phyloP scores from a whole-genome alignment of 352 stramenopile species.

The Phytophthora nicotianae region DNA sequence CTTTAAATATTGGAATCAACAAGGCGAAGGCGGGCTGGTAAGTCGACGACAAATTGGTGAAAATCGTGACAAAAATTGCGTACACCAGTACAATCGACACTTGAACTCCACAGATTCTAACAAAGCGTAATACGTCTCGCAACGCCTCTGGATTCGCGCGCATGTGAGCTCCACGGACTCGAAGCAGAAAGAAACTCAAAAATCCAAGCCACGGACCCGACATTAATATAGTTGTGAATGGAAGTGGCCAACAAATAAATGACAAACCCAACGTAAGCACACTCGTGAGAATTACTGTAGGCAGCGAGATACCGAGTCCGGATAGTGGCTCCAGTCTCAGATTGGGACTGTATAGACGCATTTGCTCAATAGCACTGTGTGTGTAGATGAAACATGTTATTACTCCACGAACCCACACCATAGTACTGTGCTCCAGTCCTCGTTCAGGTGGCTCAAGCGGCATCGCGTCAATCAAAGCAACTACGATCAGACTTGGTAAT shows the following conservation, averaged over 20 bases:
- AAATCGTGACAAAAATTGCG: slow-evolving; percentile 13
- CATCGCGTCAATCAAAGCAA: slow-evolving; percentile 23
- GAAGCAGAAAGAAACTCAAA: slow-evolving; percentile 16
- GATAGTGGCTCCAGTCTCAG: slow-evolving; percentile 7
- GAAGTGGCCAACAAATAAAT: slow-evolving; percentile 22
- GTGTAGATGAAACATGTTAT: slow-evolving; percentile 30
- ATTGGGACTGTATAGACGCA: slow-evolving; percentile 29
- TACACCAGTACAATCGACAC: slow-evolving; percentile 15
- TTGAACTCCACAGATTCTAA: slow-evolving; percentile 17
- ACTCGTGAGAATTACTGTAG: slow-evolving; percentile 13
- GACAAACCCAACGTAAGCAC: slow-evolving; percentile 8
- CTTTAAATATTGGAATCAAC: slow-evolving; percentile 44
- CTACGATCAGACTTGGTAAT: slow-evolving; percentile 18
- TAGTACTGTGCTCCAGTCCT: slow-evolving; percentile 11
- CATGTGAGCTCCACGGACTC: slow-evolving; percentile 17
- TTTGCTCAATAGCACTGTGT: slow-evolving; percentile 25
- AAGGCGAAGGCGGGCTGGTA: slow-evolving; percentile 42
- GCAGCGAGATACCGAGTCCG: slow-evolving; percentile 16
- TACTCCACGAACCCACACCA: slow-evolving; percentile 10
- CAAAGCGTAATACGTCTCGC: slow-evolving; percentile 23
- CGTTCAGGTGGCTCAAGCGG: slow-evolving; percentile 12
- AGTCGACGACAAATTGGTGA: slow-evolving; percentile 12
- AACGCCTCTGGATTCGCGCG: slow-evolving; percentile 19
- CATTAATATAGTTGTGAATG: slow-evolving; percentile 16
- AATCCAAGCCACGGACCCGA: slow-evolving; percentile 26